Evolutionary conservation across 768 basidiomycete genomes (phyloP), one percentile per base, ranked within the genome.

Genomic region (Psilocybe sp.): DNA sequence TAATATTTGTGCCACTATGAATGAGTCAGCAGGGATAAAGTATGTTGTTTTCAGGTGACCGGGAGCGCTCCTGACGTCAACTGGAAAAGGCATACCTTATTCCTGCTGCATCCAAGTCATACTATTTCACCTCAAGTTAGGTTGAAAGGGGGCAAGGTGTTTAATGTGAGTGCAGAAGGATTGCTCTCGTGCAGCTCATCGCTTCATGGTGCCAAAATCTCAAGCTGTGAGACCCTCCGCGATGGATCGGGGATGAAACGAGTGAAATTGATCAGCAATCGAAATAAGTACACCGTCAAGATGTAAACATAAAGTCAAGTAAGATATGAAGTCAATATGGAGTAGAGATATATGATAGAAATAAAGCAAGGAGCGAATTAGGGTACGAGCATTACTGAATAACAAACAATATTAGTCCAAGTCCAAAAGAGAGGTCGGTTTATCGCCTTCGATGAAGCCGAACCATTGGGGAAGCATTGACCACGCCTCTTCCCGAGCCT

Each of bases 401-500:
- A 44, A 23, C 35, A 35, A 44, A 23, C 35, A 23, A 37, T 9
- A 50, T 57, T 32, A 60, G 41, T 60, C 53, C 46, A 60, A 35
- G 35, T 60, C 59, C 47, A 60, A 43, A 35, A 60, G 33, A 5
- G 58, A 58, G 16, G 37, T 56, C 13, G 33, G 13, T 36, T 52
- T 59, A 3, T 59, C 64, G 15, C 44, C 49, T 5, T 59, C 60
- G n/a, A 58, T 48, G 33, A 86, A 63, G 36, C 76, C 82, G 64
- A 89, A 88, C 85, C 84, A 88, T 37, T 62, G 64, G 10, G 85
- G 85, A 35, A 89, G 67, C 53, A 73, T 56, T 8, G 56, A 61
- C 87, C 87, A 89, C 34, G 84, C 79, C 56, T 81, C 81, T 62
- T 78, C 74, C 51, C 84, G 62, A 43, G 82, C 80, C 36, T 69